Evolutionary conservation across 345 rosid species (phyloP), one percentile per base, ranked within the genome.

Genomic region (Pistacia vera): DNA sequence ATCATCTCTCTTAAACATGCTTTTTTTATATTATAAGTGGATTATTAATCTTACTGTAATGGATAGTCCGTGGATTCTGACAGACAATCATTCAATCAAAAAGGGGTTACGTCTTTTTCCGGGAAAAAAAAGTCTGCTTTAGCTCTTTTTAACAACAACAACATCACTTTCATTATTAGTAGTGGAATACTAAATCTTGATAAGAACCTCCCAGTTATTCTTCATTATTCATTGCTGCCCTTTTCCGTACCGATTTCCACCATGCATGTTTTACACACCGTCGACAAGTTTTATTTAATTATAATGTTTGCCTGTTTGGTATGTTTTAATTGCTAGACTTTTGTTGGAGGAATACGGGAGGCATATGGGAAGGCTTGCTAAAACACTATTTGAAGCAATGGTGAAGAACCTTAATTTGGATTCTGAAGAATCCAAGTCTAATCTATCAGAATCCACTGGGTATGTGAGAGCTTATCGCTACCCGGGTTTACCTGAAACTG

Each of bases 331-430:
- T 16, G 10, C 1, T 0, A 94, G 98, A 81, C 16, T 73, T 38
- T 30, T 90, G 75, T 25, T 91, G 73, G 84, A 87, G 68, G 95
- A 95, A 66, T 93, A 95, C 75, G 97, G 95, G 77, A 71, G 65
- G 48, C 95, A 95, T 79, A 75, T 89, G 30, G 77, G 49, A 35
- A 81, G 92, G 49, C 76, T 91, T 30, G 92, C 88, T 3, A 77
- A 75, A 9, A 70, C 81, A 41, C 33, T 93, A 59, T 91, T 88
- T 66, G 83, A 76, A 76, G 90, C 81, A 3, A 86, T 91, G 73
- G 81, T 80, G 5, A 78, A 77, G 63, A 83, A 75, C 67, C 88
- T 93, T 11, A 68, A 84, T 63, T 81, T 89, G 54, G 88, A 87
- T 35, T 70, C 82, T 8, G 63, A 76, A 33, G 64, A 64, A 58